Conservation (phyloP, 176 grass and related monocot species). For the Carex pumila region DNA sequence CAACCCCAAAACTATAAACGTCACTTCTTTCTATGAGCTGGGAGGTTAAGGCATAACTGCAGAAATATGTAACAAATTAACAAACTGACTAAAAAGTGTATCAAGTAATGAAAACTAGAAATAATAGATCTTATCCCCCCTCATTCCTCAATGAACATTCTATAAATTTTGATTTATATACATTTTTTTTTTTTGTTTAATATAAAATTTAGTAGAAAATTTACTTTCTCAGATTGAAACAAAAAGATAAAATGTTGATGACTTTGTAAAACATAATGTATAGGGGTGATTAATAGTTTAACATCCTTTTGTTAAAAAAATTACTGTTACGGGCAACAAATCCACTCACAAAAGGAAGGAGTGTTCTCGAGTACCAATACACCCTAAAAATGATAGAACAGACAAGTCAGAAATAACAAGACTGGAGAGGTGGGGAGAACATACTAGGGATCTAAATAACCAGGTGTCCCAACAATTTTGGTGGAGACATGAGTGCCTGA, state of each 20-base stretch:
- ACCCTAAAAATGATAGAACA: background rate
- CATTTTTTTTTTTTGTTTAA: background rate
- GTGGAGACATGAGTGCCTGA: conserved; percentile 23
- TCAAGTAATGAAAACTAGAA: background rate
- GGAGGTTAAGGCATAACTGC: conserved; percentile 32
- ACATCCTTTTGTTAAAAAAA: background rate
- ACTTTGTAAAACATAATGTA: background rate
- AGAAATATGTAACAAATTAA: background rate
- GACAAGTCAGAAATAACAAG: background rate
- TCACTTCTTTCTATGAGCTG: conserved; percentile 45
- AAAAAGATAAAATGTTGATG: background rate
- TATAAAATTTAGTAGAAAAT: background rate
- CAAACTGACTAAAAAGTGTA: background rate
- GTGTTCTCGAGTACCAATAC: background rate
- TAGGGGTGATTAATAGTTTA: background rate
- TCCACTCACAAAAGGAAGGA: background rate
- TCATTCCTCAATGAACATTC: background rate
- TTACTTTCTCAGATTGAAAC: background rate
- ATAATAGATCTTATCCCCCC: too few relatives aligned
- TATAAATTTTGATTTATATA: background rate
- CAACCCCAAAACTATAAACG: conserved; percentile 35
- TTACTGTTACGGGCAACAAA: background rate
- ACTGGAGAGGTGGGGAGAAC: background rate
- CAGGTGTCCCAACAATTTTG: conserved; percentile 23
- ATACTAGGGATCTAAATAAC: conserved; percentile 53